phyloP scores from a whole-genome alignment of 768 basidiomycete genomes.

The Tulasnella sp. region DNA sequence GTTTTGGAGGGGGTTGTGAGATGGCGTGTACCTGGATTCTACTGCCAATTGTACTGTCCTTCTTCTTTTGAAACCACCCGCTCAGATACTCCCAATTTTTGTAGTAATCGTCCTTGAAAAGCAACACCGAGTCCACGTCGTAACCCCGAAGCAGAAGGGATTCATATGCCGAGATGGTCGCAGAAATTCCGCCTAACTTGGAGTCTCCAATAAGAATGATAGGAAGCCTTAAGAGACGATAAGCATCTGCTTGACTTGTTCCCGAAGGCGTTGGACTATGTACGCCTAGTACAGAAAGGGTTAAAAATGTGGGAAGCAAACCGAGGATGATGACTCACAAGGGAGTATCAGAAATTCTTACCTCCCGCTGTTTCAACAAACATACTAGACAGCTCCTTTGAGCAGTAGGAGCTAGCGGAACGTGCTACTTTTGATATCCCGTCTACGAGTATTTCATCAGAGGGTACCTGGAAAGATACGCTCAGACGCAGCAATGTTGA shows the following conservation, averaged over 20 bases:
- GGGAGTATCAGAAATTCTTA: conserved; percentile 29
- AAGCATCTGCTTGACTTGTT: conserved; percentile 70
- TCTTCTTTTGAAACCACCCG: conserved; percentile 62
- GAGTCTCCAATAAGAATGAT: conserved; percentile 79
- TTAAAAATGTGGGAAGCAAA: conserved; percentile 2
- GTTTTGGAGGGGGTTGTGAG: conserved; percentile 43
- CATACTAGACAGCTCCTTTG: conserved; percentile 36
- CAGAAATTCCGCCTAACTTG: conserved; percentile 85
- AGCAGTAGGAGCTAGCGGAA: conserved; percentile 31
- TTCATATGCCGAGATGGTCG: conserved; percentile 86
- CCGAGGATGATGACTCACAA: background rate
- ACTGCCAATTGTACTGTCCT: background rate
- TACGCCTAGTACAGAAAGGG: conserved; percentile 44
- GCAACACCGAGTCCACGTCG: conserved; percentile 66
- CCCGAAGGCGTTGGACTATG: conserved; percentile 82
- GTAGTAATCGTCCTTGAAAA: conserved; percentile 80
- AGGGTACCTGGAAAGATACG: conserved; percentile 42
- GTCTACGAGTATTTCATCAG: conserved; percentile 53
- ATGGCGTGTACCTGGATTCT: conserved; percentile 41
- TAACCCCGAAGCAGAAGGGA: conserved; percentile 84
- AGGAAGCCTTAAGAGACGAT: conserved; percentile 77
- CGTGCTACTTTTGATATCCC: conserved; percentile 46
- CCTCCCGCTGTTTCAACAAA: conserved; percentile 96
- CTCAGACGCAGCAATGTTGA: no score
- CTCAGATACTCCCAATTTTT: conserved; percentile 72